Base-by-base conservation (phyloP, 2,329 filamentous ascomycete genomes). In the Juglanconis juglandina region DNA sequence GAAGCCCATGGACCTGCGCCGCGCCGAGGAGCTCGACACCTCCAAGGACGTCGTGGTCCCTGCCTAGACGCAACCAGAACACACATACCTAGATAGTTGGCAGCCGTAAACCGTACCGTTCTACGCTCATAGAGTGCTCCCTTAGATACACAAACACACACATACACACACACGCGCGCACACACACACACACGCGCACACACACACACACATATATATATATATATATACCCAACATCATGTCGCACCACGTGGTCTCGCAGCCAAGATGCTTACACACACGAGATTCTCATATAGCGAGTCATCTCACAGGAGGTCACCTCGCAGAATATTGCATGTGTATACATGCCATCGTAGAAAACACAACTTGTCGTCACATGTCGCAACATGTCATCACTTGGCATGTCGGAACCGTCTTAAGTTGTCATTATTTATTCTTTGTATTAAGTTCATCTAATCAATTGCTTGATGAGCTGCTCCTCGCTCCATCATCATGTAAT, bases 11-110 rank as follows among this genome's bases (percentile, higher is more conserved):
- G 88, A 91, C 71, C 71, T 91, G 63, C 77, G 87, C 57, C 77
- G 88, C 50, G 81, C 85, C 64, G 85, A 90, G 71, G 89, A 92
- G 74, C 72, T 89, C 68, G 85, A 88, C 64, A 85, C 82, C 7
- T 79, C 74, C 65, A 76, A 78, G 68, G 77, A 78, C 35, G 77
- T 79, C 7, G 74, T 72, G 48, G 77, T 79, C 5, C 77, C 67
- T 32, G 56, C 61, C 24, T 64, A 61, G 50, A 62, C 24, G 24
- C 24, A 24, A 24, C 24, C 24, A 24, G 24, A 24, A 24, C 24
- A 24, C 24, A 24, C 24, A 24, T 24, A 24, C 24, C 24, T 24
- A 24, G 24, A 24, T 24, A 24, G 24, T 24, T 24, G 24, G 24
- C 24, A 24, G 24, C 24, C 24, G 24, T 24, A 24, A 24, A 24